Evolutionary conservation across 495 filamentous ascomycete species (phyloP).

Genomic region (Aspergillus nanangensis): DNA sequence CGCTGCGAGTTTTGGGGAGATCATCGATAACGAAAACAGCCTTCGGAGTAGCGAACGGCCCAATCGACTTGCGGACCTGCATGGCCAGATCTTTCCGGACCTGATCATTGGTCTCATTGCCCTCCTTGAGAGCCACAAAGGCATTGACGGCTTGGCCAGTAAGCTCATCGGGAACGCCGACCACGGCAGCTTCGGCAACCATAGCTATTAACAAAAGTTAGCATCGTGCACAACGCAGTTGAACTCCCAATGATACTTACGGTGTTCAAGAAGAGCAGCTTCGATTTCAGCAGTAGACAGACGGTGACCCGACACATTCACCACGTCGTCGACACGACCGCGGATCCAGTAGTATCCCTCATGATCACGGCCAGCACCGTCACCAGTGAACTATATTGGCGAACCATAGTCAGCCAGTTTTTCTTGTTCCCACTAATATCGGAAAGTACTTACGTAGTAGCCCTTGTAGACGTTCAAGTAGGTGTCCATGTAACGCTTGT

Average conservation of each 20-base stretch:
- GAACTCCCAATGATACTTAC: conserved; percentile 35
- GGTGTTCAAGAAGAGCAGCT: conserved; percentile 90
- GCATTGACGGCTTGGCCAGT: conserved; percentile 97
- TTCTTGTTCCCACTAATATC: no score
- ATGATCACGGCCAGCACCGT: conserved; percentile 94
- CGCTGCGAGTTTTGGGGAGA: conserved; percentile 91
- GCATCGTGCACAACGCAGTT: no score
- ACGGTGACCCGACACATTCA: conserved; percentile 95
- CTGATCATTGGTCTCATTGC: conserved; percentile 71
- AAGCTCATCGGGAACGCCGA: conserved; percentile 87
- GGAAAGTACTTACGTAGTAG: conserved; percentile 94
- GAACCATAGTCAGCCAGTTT: no score
- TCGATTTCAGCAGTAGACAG: conserved; percentile 98
- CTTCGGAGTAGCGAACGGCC: conserved; percentile 95
- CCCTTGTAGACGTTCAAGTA: conserved; percentile 98
- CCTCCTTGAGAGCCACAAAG: conserved; percentile 91
- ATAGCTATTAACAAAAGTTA: conserved; percentile 22
- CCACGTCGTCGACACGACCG: conserved; percentile 95
- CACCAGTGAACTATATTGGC: conserved; percentile 81
- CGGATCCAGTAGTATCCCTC: conserved; percentile 99
- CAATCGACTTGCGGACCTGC: conserved; percentile 95
- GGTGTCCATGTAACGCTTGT: conserved; percentile 98
- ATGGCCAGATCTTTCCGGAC: conserved; percentile 87
- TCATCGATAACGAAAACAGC: conserved; percentile 85
- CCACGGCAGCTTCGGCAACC: conserved; percentile 93